A percentile compares a stretch with the other conserved stretches of the same genome.
Conservation (phyloP, 2,329 filamentous ascomycete genomes). For the Colletotrichum noveboracense region DNA sequence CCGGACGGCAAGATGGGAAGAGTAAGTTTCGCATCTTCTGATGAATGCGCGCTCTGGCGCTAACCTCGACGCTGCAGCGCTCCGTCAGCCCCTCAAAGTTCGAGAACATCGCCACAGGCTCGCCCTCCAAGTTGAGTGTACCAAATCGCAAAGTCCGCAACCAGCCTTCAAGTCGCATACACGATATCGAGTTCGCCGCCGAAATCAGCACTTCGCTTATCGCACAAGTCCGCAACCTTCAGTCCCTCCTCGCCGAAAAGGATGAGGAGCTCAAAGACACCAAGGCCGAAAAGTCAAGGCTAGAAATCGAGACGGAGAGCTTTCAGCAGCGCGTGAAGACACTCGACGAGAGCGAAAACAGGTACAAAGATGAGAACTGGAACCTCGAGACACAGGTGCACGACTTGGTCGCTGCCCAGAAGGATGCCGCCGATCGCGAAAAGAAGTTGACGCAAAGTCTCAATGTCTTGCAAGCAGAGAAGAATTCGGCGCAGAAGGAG, state of each 20-base stretch:
- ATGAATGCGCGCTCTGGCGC: neutral
- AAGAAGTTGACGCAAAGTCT: conserved; percentile 79
- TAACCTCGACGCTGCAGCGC: conserved; percentile 49
- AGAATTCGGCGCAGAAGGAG: conserved; percentile 80
- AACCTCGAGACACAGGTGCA: conserved; percentile 92
- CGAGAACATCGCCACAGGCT: conserved; percentile 82
- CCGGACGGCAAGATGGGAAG: conserved; percentile 57
- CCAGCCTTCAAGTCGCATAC: conserved; percentile 84
- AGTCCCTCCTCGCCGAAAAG: conserved; percentile 82
- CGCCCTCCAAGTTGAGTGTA: conserved; percentile 87
- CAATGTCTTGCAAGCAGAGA: conserved; percentile 74
- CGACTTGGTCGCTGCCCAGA: conserved; percentile 75
- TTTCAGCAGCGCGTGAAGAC: conserved; percentile 81
- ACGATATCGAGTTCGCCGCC: conserved; percentile 98
- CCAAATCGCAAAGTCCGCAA: conserved; percentile 90
- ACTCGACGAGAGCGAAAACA: conserved; percentile 91
- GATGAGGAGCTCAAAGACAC: conserved; percentile 83
- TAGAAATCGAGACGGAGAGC: conserved; percentile 83
- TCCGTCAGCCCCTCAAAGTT: conserved; percentile 79
- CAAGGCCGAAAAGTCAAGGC: conserved; percentile 75
- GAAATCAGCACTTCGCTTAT: conserved; percentile 96
- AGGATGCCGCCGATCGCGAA: conserved; percentile 81
- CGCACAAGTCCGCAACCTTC: conserved; percentile 90
- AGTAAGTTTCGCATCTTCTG: conserved; percentile 43
- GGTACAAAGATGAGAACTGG: conserved; percentile 99